phyloP scores from a whole-genome alignment of 1,139 yeast species.

The Taphrina communis region DNA sequence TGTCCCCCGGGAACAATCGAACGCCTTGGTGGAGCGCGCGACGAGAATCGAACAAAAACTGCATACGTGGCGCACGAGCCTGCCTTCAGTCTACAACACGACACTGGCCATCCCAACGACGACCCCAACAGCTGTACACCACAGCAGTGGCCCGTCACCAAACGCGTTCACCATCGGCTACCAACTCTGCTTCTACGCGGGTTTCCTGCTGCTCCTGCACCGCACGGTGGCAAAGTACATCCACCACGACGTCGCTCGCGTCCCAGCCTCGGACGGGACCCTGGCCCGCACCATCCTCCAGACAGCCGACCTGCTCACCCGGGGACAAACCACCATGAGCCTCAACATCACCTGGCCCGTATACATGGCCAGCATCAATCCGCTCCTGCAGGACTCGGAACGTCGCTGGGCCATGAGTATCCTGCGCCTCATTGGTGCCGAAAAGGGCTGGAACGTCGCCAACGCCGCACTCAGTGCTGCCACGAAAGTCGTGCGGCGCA shows the following conservation, averaged over 20 bases:
- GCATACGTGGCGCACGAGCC: conserved; percentile 14
- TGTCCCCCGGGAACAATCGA: background rate
- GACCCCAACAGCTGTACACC: conserved; percentile 1
- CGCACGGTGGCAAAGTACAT: conserved; percentile 23
- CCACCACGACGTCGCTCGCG: background rate
- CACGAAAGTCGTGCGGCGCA: background rate
- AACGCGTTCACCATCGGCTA: conserved; percentile 1
- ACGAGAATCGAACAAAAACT: conserved; percentile 3
- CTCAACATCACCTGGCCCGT: conserved; percentile 30
- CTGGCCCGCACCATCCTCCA: conserved; percentile 18
- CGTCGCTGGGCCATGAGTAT: conserved; percentile 9
- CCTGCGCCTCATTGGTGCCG: conserved; percentile 9
- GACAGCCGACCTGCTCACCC: conserved; percentile 12
- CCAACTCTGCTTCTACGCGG: conserved; percentile 29
- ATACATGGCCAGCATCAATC: conserved; percentile 16
- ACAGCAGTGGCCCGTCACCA: background rate
- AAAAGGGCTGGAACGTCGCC: conserved; percentile 34
- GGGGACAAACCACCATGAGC: conserved; percentile 26
- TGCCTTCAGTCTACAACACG: conserved; percentile 17
- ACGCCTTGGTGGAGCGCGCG: background rate
- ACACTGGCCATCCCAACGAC: conserved; percentile 2
- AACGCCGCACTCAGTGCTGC: conserved; percentile 19
- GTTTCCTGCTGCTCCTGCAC: conserved; percentile 18
- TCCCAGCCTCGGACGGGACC: conserved; percentile 16
- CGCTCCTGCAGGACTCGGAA: conserved; percentile 4